Evolutionary conservation across 169 alveolate genomes (phyloP), one percentile per base, ranked within the genome.

Genomic region (Fabrea salina): DNA sequence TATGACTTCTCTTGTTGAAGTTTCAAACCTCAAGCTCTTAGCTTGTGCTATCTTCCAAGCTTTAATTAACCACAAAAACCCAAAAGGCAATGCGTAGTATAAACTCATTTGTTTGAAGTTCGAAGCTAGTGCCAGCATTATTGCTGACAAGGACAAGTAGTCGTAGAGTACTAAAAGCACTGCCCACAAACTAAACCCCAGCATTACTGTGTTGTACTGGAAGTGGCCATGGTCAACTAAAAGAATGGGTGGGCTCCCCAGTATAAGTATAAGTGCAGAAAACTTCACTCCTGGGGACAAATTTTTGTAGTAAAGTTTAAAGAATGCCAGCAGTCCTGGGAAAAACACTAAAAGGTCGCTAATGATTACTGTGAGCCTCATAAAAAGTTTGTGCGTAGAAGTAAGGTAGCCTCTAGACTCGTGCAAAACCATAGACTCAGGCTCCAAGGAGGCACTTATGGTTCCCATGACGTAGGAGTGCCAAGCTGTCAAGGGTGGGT

Each of bases 401-500:
- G 80, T 82, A 83, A 93, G 96, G 61, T 86, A 82, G 32, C 98
- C 98, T n/a, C 94, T 70, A 19, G 96, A 89, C 30, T 70, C 37
- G 35, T 68, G 70, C 47, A 93, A 82, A 50, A 79, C 89, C 8
- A 94, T 78, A 37, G 95, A 92, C 33, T 85, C 78, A 25, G 96
- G 95, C 49, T 82, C 86, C 39, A 84, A 77, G 27, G 40, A 59
- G 5, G 79, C 41, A 47, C 85, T 51, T 2, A 92, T 72, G 22
- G 79, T 50, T n/a, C 94, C 95, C 44, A 82, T 82, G 27, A 82
- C 40, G 70, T 59, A 90, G 61, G 95, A 88, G 75, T 92, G 95
- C 79, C 93, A 94, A 7, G 97, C 98, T 51, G 96, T 91, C 27
- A 94, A 83, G 0, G 98, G 98, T 25, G 98, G 98, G 75, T 94